Conservation (phyloP, 495 filamentous ascomycete species). For the Talaromyces proteolyticus region DNA sequence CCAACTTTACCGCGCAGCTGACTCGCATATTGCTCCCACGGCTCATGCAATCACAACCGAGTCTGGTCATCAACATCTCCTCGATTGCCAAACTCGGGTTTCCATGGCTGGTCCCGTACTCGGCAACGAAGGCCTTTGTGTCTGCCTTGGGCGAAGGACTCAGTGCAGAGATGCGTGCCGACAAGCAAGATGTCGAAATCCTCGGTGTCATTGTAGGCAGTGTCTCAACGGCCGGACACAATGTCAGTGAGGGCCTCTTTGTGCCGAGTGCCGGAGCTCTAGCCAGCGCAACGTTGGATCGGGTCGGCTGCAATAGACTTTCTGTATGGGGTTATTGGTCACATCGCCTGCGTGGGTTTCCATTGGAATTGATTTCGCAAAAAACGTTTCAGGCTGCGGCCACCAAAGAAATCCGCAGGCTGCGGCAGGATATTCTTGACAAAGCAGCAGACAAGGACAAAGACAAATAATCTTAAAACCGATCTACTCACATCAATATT, state of each 20-base stretch:
- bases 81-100: slow-evolving; percentile 23
- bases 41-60: slow-evolving; percentile 19
- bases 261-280: slow-evolving; percentile 14
- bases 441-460: background rate
- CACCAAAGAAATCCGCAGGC: background rate
- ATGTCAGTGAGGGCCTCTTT: slow-evolving; percentile 14
- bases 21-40: slow-evolving; percentile 31
- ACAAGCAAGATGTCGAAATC: slow-evolving; percentile 19
- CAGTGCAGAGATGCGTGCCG: slow-evolving; percentile 20
- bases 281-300: slow-evolving; percentile 21
- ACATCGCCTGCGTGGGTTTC: slow-evolving; percentile 19
- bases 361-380: slow-evolving; percentile 16
- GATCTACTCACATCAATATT: too few relatives aligned
- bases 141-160: slow-evolving; percentile 22
- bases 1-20: slow-evolving; percentile 33
- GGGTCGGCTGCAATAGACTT: slow-evolving; percentile 21
- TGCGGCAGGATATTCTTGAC: background rate
- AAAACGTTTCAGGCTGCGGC: background rate
- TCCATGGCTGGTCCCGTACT: slow-evolving; percentile 30
- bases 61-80: slow-evolving; percentile 38
- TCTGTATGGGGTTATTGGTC: slow-evolving; percentile 22
- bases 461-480: background rate
- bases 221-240: slow-evolving; percentile 15
- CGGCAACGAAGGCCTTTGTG: slow-evolving; percentile 31
- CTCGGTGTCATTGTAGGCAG: slow-evolving; percentile 21